A percentile compares a stretch with the other conserved stretches of the same genome.
Evolutionary conservation across 176 grass and related monocot genomes (phyloP).

Genomic region (Avena eriantha): DNA sequence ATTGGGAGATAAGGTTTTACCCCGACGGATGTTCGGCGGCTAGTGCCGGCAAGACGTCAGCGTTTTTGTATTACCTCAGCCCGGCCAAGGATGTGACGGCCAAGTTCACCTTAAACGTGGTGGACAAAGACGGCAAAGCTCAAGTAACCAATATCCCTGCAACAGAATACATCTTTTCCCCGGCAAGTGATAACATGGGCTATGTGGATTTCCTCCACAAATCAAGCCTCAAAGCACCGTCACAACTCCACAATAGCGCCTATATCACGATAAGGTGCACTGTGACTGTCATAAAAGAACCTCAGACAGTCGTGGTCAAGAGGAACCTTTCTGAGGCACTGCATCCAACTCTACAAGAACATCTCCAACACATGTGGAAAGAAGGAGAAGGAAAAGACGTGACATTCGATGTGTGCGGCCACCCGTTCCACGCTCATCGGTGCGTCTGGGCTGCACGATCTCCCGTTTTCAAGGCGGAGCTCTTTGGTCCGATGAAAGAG

Average conservation of each 20-base stretch:
- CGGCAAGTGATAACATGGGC: accelerated
- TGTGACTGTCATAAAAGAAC: not conserved
- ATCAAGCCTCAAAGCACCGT: not conserved
- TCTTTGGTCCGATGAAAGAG: constrained; percentile 31
- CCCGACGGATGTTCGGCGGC: not conserved
- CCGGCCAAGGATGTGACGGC: not conserved
- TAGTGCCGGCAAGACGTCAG: too few relatives aligned
- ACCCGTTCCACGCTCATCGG: not conserved
- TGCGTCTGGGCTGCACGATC: not conserved
- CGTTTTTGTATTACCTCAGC: not conserved
- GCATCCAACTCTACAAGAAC: not conserved
- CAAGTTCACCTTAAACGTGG: not conserved
- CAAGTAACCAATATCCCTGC: too few relatives aligned
- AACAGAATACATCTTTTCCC: not conserved
- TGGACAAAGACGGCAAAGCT: not conserved
- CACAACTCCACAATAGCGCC: too few relatives aligned
- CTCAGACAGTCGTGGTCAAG: not conserved
- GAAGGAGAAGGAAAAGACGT: not conserved
- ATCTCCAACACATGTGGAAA: not conserved
- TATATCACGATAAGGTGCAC: not conserved
- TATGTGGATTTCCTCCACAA: not conserved
- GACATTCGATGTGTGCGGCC: not conserved
- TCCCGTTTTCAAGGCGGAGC: not conserved
- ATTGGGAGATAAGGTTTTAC: not conserved
- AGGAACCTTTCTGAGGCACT: not conserved